Evolutionary conservation across 495 filamentous ascomycete genomes (phyloP).

Genomic region (Daldinia loculata): DNA sequence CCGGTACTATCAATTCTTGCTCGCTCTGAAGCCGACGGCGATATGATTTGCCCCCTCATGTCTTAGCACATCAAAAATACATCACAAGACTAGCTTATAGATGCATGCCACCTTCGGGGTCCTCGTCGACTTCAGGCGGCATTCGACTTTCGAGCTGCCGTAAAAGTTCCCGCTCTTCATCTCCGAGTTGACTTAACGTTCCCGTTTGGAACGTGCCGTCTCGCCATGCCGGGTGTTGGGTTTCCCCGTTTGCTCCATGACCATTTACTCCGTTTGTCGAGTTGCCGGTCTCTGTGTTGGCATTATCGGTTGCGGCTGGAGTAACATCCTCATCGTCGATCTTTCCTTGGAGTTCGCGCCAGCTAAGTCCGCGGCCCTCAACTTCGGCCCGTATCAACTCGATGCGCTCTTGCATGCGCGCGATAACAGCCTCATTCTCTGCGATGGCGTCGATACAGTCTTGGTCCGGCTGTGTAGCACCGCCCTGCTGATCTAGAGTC

Average conservation of each 20-base stretch:
- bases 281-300: constrained; percentile 40
- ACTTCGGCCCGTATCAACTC: constrained; percentile 74
- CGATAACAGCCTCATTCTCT: constrained; percentile 81
- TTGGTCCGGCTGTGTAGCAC: constrained; percentile 59
- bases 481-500: constrained; percentile 33
- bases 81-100: constrained; percentile 53
- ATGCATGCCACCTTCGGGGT: constrained; percentile 70
- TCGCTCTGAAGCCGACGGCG: neutral
- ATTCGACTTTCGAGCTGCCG: constrained; percentile 50
- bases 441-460: constrained; percentile 73
- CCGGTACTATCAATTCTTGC: neutral
- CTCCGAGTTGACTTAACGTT: constrained; percentile 53
- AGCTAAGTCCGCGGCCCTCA: constrained; percentile 74
- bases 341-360: constrained; percentile 65
- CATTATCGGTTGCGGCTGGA: constrained; percentile 44
- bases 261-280: constrained; percentile 46
- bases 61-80: neutral
- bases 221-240: constrained; percentile 54
- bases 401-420: constrained; percentile 76
- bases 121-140: constrained; percentile 48
- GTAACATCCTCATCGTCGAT: constrained; percentile 45
- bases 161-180: constrained; percentile 59
- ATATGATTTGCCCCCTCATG: neutral
- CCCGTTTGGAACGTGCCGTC: constrained; percentile 66
- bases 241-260: constrained; percentile 26